Evolutionary conservation across 768 basidiomycete genomes (phyloP), one percentile per base, ranked within the genome.

Genomic region (Candolleomyces efflorescens): DNA sequence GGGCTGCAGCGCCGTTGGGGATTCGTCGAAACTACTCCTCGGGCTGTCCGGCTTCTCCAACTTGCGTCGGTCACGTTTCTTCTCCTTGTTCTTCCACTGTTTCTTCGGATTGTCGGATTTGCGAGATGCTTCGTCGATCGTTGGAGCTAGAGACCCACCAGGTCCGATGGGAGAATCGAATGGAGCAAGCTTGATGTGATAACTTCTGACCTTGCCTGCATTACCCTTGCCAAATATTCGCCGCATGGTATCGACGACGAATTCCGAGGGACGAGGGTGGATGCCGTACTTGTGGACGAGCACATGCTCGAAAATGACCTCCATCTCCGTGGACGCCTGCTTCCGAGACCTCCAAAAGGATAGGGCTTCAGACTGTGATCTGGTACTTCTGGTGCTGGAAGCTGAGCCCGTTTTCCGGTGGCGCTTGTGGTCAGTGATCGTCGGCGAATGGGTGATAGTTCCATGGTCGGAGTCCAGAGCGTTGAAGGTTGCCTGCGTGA

Each of bases 281-380:
- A 90, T 72, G 23, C 75, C 75, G 59, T 76, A 84, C 63, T 79
- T 79, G 61, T 68, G 63, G 9, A 65, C 65, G 18, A 91, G 73
- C 86, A 89, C 87, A 22, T 76, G 71, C 59, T 78, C 72, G 66
- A 87, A 90, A 15, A 84, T 68, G 6, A 63, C 71, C 67, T 91
- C 89, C 23, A 89, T 63, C 24, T 78, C 71, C 47, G 26, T 11
- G 2, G 58, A 46, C 4, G 53, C 13, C 7, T 36, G 18, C 27
- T 49, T 53, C 44, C 46, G 23, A 13, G 26, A 15, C 44, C 39
- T 53, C 47, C 71, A 70, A 43, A 79, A 78, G 9, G 76, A 68
- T 13, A 64, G 62, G 6, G 69, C 71, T 44, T 59, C 58, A 24
- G 53, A 36, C 20, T 53, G 18, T 13, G 58, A 59, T 20, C 41